Conservation (phyloP, 805 yeast species). For the Metschnikowia lunata region DNA sequence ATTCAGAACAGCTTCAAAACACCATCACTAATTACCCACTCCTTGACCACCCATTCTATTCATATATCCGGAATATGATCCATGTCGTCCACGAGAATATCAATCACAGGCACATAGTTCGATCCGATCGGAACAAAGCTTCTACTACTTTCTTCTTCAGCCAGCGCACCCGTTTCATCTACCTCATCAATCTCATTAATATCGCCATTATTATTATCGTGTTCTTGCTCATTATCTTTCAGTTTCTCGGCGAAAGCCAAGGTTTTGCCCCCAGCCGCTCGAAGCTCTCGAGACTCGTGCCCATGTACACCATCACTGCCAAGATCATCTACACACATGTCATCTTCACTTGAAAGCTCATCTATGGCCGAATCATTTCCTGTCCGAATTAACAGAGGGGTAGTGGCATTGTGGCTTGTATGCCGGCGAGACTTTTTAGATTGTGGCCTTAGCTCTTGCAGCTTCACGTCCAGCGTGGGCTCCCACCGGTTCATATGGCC, state of each 20-base stretch:
- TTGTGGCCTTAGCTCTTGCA: not conserved
- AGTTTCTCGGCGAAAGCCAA: conserved; percentile 1
- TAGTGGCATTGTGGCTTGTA: conserved; percentile 26
- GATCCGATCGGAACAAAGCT: conserved; percentile 6
- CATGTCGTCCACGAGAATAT: conserved; percentile 33
- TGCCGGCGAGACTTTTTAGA: conserved; percentile 22
- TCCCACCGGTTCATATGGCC: conserved; percentile 4
- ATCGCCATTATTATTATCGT: not conserved
- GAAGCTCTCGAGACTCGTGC: not conserved
- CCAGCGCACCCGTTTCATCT: not conserved
- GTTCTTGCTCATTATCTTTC: not conserved
- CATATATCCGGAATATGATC: conserved; percentile 18
- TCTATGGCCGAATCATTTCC: conserved; percentile 10
- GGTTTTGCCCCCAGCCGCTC: not conserved
- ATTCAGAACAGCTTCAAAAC: no score
- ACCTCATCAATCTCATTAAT: not conserved
- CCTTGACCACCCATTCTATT: not conserved
- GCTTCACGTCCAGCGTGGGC: not conserved
- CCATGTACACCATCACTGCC: not conserved
- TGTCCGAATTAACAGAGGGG: conserved; percentile 12
- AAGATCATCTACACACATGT: conserved; percentile 6
- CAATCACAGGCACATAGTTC: conserved; percentile 39
- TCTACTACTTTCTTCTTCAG: no score
- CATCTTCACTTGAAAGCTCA: conserved; percentile 10
- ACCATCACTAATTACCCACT: no score